These are phyloP conservation scores for Isochrysis galbana DNA, from an alignment of 78 protist genomes.

Conservation along the genomic window DNA sequence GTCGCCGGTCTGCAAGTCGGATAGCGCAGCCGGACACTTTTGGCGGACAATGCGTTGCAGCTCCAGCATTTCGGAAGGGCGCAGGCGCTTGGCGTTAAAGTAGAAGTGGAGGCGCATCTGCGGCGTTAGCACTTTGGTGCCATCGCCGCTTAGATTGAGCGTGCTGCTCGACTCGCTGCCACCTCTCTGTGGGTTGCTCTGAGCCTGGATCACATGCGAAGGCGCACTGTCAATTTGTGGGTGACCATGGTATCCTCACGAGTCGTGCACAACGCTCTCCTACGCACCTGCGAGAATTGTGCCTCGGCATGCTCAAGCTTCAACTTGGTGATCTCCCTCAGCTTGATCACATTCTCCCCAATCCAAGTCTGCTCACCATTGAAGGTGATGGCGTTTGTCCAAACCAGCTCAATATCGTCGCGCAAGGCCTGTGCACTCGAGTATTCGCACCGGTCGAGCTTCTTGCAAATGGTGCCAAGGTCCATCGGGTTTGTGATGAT, in stretches of 20 bases:
- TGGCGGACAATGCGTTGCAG: background rate
- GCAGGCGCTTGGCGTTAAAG: background rate
- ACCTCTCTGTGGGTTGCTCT: too few species aligned
- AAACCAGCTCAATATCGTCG: background rate
- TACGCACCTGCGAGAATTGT: background rate
- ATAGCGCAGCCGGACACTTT: background rate
- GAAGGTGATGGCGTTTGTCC: background rate
- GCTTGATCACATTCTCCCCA: background rate
- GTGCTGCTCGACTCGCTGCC: too few species aligned
- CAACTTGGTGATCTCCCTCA: background rate
- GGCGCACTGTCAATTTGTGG: too few species aligned
- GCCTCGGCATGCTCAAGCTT: background rate
- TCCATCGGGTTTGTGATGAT: constrained; percentile 84
- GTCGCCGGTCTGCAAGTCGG: background rate
- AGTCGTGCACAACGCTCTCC: too few species aligned
- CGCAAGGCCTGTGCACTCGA: background rate
- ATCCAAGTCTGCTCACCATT: background rate
- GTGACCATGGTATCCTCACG: too few species aligned
- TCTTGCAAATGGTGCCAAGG: constrained; percentile 67
- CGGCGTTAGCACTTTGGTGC: background rate
- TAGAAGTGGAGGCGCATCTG: background rate
- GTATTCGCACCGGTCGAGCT: constrained; percentile 50
- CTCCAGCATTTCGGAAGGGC: background rate
- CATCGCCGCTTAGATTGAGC: background rate
- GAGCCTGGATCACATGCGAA: too few species aligned